Evolutionary conservation across 257 asterid species (phyloP), one percentile per base, ranked within the genome.

Genomic region (Penstemon eatonii): DNA sequence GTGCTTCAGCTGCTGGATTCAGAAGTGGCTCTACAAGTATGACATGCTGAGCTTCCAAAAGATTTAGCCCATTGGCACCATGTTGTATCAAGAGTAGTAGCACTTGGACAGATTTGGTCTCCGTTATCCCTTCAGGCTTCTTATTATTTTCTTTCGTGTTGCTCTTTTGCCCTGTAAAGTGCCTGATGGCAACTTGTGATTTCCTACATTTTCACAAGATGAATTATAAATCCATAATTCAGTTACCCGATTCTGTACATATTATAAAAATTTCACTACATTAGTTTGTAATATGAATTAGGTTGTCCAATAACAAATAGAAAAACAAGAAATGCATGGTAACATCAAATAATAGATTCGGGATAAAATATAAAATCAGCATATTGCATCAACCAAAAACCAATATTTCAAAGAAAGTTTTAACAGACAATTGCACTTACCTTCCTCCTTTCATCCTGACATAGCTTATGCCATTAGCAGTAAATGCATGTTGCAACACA

Each of bases 1-100:
- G 98, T 71, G 98, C 97, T 85, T 93, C 98, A 49, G 95, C 95
- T 69, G 97, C 97, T 70, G 98, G 98, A 76, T 93, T 93, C 45
- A 93, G 88, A 63, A 90, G 81, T 33, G 98, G 98, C 83, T 93
- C 98, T 2, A 87, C 97, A 42, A 93, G 90, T 70, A 93, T 88
- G 56, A 93, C 98, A 78, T 93, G 98, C 79, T 90, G 91, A 49
- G 98, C 96, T 83, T 90, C 98, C 79, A 93, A 79, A 66, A 93
- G 98, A 78, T 93, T 93, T 67, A 93, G 89, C 60, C 98, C 98
- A 63, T 93, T 93, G 10, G 98, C 95, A 56, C 98, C 98, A 73
- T 90, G 97, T 76, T 90, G 97, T 76, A 90, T 83, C 67, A 93
- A 80, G 73, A 93, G 86, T 76, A 93, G 76, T 55, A 93, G 78